phyloP scores from a whole-genome alignment of 1,284 basidiomycete species.

The Moniliella sp. region DNA sequence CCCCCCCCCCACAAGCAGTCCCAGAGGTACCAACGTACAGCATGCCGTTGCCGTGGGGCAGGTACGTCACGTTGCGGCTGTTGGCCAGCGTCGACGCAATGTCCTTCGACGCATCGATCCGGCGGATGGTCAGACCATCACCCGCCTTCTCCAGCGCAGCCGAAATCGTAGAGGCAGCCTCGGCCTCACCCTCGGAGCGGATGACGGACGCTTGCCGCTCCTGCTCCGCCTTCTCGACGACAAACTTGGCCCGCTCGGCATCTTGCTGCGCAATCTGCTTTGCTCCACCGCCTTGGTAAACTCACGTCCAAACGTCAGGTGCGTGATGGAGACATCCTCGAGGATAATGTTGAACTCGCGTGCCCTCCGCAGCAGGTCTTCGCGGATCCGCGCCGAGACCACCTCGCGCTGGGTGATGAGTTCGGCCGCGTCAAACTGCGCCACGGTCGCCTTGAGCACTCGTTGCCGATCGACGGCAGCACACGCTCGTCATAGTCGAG shows the following conservation, averaged over 20 bases:
- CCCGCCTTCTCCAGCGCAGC: constrained; percentile 78
- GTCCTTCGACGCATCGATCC: constrained; percentile 93
- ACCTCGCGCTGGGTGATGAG: constrained; percentile 51
- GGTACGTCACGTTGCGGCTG: constrained; percentile 36
- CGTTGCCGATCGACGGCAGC: constrained; percentile 54
- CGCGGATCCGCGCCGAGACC: constrained; percentile 73
- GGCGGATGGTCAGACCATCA: constrained; percentile 76
- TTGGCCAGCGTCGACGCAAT: constrained; percentile 44
- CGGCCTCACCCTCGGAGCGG: constrained; percentile 90
- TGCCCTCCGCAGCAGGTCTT: constrained; percentile 74
- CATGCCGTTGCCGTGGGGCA: constrained; percentile 35
- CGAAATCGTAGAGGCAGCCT: constrained; percentile 65
- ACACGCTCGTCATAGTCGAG: constrained; percentile 93
- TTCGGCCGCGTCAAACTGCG: constrained; percentile 94
- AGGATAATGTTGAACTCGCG: constrained; percentile 86
- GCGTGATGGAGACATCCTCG: constrained; percentile 81
- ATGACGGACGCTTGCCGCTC: constrained; percentile 94
- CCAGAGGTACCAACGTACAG: constrained; percentile 22
- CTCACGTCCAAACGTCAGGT: constrained; percentile 42
- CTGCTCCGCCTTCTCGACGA: constrained; percentile 89
- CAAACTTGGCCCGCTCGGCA: constrained; percentile 83
- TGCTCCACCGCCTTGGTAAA: constrained; percentile 73
- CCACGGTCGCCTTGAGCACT: constrained; percentile 87
- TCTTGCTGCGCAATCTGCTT: constrained; percentile 92
- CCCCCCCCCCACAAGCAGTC: too few relatives aligned